These are phyloP conservation scores for Botrytis byssoidea DNA, from an alignment of 2,329 filamentous ascomycete genomes.

Conservation along the genomic window DNA sequence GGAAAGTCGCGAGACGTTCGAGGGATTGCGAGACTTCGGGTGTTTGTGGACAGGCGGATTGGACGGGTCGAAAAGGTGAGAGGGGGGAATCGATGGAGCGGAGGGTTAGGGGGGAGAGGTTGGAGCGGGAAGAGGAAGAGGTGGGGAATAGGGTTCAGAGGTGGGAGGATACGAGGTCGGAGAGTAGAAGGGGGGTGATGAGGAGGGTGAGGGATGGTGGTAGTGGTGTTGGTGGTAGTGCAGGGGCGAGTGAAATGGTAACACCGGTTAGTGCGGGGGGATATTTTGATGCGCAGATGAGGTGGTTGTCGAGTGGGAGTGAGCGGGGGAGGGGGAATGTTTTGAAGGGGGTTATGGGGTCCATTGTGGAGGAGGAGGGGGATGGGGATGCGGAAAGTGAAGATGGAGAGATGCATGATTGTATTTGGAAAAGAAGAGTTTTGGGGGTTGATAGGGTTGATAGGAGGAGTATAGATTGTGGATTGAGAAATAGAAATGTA, in stretches of 20 bases:
- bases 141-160: neutral
- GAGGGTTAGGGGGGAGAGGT: no score
- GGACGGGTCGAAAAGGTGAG: neutral
- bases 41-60: constrained; percentile 2
- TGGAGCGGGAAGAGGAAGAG: neutral
- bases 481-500: neutral
- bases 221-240: neutral
- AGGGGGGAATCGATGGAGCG: neutral
- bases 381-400: neutral
- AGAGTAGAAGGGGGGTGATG: neutral
- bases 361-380: neutral
- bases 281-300: constrained; percentile 8
- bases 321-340: neutral
- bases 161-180: neutral
- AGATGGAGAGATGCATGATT: constrained; percentile 26
- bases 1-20: neutral
- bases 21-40: neutral
- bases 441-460: constrained; percentile 17
- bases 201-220: neutral
- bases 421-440: constrained; percentile 30
- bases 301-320: neutral
- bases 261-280: constrained; percentile 1
- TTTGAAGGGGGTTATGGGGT: neutral
- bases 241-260: neutral
- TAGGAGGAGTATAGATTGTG: neutral